phyloP scores from a whole-genome alignment of 2,329 filamentous ascomycete genomes.

The Fusarium haematococcum region DNA sequence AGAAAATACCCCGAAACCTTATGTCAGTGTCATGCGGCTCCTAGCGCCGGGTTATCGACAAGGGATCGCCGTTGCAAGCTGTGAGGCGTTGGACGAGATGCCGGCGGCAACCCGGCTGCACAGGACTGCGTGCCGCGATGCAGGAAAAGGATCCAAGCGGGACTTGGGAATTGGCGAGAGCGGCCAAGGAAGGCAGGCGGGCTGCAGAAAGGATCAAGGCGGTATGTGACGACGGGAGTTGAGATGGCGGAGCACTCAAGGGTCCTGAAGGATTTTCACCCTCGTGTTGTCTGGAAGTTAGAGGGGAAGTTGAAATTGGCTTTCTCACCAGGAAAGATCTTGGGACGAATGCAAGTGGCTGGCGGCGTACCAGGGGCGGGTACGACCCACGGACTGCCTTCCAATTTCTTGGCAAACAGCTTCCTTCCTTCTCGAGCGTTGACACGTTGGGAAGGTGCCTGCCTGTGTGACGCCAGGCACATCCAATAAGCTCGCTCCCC shows the following conservation, averaged over 20 bases:
- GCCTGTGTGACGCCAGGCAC: background rate
- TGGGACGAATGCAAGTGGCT: slow-evolving; percentile 13
- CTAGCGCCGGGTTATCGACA: slow-evolving; percentile 1
- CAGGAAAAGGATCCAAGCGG: slow-evolving; percentile 2
- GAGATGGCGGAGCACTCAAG: background rate
- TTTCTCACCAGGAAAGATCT: slow-evolving; percentile 17
- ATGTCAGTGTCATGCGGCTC: background rate
- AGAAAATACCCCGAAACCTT: background rate
- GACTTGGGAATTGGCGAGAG: background rate
- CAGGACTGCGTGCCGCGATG: slow-evolving; percentile 4
- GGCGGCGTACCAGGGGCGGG: slow-evolving; percentile 10
- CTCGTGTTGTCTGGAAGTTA: slow-evolving; percentile 4
- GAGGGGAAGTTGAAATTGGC: slow-evolving; percentile 35
- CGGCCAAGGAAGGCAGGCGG: background rate
- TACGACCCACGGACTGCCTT: slow-evolving; percentile 24
- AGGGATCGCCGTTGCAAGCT: slow-evolving; percentile 10
- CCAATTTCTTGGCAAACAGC: slow-evolving; percentile 2
- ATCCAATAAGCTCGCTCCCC: background rate
- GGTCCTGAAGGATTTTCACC: background rate
- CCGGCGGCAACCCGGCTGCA: slow-evolving; percentile 23
- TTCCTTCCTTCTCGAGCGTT: background rate
- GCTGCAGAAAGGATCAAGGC: background rate
- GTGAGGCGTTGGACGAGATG: slow-evolving; percentile 19
- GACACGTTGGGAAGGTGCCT: background rate
- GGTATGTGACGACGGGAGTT: background rate